A percentile compares a stretch with the other conserved stretches of the same genome.
These are phyloP conservation scores for Chloranthus sessilifolius DNA, from an alignment of 164 flowering plant genomes.

Conservation along the genomic window DNA sequence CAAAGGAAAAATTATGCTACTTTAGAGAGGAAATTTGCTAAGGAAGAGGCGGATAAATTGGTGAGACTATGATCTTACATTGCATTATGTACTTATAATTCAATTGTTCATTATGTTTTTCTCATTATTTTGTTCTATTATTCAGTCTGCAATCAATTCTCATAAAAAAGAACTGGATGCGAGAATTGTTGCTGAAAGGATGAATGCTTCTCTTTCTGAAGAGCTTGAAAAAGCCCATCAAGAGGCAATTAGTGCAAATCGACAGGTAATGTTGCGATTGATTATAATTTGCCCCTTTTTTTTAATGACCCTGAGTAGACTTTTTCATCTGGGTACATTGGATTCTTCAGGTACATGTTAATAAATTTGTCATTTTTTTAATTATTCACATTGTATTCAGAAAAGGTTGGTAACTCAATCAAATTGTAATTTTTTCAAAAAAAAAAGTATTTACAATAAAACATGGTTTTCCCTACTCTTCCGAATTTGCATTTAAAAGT, in stretches of 20 bases:
- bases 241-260: slow-evolving; percentile 49
- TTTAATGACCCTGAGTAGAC: too few species aligned
- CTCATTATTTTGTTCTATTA: neutral
- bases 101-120: neutral
- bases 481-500: too few species aligned
- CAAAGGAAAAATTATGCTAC: slow-evolving; percentile 33
- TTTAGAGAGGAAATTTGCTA: slow-evolving; percentile 40
- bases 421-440: too few species aligned
- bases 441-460: too few species aligned
- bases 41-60: slow-evolving; percentile 62
- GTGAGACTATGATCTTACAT: slow-evolving; percentile 25
- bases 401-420: too few species aligned
- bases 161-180: slow-evolving; percentile 47
- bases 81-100: neutral
- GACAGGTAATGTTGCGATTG: slow-evolving; percentile 47
- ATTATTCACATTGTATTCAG: too few species aligned
- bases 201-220: slow-evolving; percentile 32
- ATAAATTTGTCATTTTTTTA: too few species aligned
- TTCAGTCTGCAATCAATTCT: slow-evolving; percentile 46
- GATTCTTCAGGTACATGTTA: too few species aligned
- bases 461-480: too few species aligned
- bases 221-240: slow-evolving; percentile 47
- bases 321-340: too few species aligned
- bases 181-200: slow-evolving; percentile 41
- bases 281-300: neutral